phyloP scores from a whole-genome alignment of 179 eudicot genomes.

The Heliamphora pulchella region DNA sequence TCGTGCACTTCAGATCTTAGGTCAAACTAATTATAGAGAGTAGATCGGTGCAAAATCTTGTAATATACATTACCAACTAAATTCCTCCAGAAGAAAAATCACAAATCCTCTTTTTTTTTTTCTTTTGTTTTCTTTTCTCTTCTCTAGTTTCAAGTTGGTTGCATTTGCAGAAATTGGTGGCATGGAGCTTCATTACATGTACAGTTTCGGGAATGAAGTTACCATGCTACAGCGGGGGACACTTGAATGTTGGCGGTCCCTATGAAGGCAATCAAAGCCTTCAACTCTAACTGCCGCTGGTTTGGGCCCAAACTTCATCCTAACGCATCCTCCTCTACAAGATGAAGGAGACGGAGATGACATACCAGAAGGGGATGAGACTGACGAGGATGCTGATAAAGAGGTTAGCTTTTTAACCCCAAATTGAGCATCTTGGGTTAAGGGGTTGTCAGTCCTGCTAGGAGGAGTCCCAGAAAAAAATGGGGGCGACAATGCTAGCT shows the following conservation, averaged over 20 bases:
- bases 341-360: conserved; percentile 36
- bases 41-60: too few relatives aligned
- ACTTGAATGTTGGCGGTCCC: conserved; percentile 39
- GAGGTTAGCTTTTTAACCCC: conserved; percentile 31
- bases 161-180: not conserved
- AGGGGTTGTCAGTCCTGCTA: conserved; percentile 49
- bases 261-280: conserved; percentile 51
- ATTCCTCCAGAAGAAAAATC: not conserved
- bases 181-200: conserved; percentile 22
- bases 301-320: conserved; percentile 41
- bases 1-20: not conserved
- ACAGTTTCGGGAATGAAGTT: conserved; percentile 31
- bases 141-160: too few relatives aligned
- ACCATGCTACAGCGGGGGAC: conserved; percentile 38
- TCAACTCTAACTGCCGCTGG: conserved; percentile 49
- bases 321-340: conserved; percentile 35
- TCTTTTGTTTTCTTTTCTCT: too few relatives aligned
- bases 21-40: conserved; percentile 7
- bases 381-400: conserved; percentile 29
- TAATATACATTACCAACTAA: not conserved
- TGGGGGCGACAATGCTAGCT: conserved; percentile 40
- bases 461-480: conserved; percentile 58
- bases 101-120: not conserved
- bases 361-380: conserved; percentile 21
- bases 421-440: conserved; percentile 41